phyloP scores from a whole-genome alignment of 108 stramenopile genomes.

The Parietichytrium sp. region DNA sequence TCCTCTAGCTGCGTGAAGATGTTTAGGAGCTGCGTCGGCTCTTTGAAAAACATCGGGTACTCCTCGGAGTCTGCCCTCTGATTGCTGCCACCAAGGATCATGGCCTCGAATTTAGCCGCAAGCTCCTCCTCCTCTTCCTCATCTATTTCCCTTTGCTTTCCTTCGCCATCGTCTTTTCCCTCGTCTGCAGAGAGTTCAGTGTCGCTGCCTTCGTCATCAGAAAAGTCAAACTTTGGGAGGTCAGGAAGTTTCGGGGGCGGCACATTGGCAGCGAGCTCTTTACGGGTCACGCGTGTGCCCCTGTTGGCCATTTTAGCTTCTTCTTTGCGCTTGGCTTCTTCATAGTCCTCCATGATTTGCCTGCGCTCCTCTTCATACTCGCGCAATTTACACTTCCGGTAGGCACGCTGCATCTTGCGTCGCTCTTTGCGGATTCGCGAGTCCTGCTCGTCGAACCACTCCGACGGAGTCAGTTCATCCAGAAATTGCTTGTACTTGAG shows the following conservation, averaged over 20 bases:
- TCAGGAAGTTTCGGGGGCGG: conserved; percentile 1
- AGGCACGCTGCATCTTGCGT: conserved; percentile 39
- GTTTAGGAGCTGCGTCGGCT: conserved; percentile 66
- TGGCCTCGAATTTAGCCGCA: background rate
- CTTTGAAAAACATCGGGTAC: conserved; percentile 67
- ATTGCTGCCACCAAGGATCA: conserved; percentile 9
- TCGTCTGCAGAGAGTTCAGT: background rate
- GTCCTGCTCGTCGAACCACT: conserved; percentile 58
- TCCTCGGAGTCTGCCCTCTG: conserved; percentile 67
- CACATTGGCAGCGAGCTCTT: background rate
- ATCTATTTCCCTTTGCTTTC: background rate
- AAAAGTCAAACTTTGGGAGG: conserved; percentile 36
- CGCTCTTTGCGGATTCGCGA: conserved; percentile 23
- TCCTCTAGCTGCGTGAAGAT: conserved; percentile 63
- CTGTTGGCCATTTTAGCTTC: conserved; percentile 38
- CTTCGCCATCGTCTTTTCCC: background rate
- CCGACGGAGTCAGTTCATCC: conserved; percentile 62
- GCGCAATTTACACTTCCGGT: conserved; percentile 18
- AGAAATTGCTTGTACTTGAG: conserved; percentile 66
- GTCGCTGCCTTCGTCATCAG: background rate
- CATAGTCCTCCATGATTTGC: conserved; percentile 34
- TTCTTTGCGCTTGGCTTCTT: conserved; percentile 51
- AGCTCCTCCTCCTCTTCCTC: background rate
- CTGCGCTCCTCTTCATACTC: conserved; percentile 32
- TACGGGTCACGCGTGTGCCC: background rate